Base-by-base conservation (phyloP, 306 rosid species). In the Fagus crenata region DNA sequence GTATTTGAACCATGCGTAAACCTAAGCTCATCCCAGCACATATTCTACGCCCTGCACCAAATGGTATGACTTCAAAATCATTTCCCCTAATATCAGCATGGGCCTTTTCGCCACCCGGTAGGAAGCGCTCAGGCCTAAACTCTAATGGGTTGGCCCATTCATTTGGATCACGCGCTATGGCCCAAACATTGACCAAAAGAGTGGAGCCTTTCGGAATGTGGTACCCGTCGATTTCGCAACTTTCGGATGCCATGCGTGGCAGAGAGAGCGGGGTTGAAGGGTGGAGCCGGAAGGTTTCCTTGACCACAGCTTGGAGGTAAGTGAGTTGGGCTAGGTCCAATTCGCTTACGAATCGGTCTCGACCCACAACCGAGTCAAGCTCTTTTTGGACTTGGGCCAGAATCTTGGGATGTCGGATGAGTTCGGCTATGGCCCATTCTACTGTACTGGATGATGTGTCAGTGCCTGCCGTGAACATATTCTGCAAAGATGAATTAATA, bases 211-310 rank as follows among this genome's bases (percentile, higher is more conserved):
- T 91, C 0, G 92, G 96, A 18, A 93, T 91, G 71, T 86, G 92
- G 72, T 82, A 86, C 28, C 88, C 83, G 8, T 82, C 73, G 77
- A 92, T 72, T n/a, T 85, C 87, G 69, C 92, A 87, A 33, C 87
- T 85, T 2, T 93, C 75, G 0, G 83, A 17, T 0, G 91, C 89
- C 15, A 86, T 73, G 0, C 93, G 89, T 0, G 98, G 98, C 0
- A 93, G 79, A 1, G 97, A 91, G n/a, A 93, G 91, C 0, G 98
- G 98, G 9, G 98, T 89, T n/a, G 98, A 77, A 0, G 98, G 97
- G 81, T 93, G 98, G 14, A 93, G 90, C 17, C 97, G 90, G 22
- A 93, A 89, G 0, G 92, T 85, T 75, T 93, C 98, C 78, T 93
- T 93, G 32, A 93, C 75, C n/a, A 91, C 91, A 4, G 97, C 96